Percentiles rank a stretch among this genome's conserved stretches.
phyloP scores from a whole-genome alignment of 2,329 filamentous ascomycete species.

The Botryotinia globosa region DNA sequence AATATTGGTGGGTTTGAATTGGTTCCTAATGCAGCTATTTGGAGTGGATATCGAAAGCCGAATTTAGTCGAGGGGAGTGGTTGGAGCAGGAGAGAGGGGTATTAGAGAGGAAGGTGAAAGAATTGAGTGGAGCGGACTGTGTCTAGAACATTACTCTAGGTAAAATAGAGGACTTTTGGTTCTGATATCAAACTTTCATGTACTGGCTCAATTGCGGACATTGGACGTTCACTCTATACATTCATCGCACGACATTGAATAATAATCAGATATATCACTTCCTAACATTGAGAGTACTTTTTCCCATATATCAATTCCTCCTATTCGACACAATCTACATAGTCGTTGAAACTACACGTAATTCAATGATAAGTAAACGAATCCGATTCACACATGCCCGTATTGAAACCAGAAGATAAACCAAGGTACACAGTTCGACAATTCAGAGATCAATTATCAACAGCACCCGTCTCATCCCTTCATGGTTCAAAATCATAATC shows the following conservation, averaged over 20 bases:
- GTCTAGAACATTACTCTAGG: background rate
- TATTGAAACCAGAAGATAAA: accelerated
- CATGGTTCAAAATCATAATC: accelerated
- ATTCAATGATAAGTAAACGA: background rate
- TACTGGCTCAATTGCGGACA: background rate
- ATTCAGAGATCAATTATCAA: background rate
- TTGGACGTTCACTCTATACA: background rate
- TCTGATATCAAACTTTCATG: background rate
- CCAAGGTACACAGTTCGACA: accelerated
- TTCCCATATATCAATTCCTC: background rate
- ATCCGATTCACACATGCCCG: background rate
- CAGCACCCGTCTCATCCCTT: background rate
- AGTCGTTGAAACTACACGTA: background rate
- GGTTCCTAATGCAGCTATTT: background rate
- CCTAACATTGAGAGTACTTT: too few relatives aligned
- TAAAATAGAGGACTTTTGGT: background rate
- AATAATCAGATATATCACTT: background rate
- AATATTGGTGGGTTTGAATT: background rate
- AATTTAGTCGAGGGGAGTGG: conserved; percentile 33
- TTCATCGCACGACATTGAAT: background rate
- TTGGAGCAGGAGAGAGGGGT: background rate
- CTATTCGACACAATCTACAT: background rate
- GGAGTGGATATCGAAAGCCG: conserved; percentile 2
- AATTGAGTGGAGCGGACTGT: background rate
- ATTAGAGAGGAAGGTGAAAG: background rate